A percentile compares a stretch with the other conserved stretches of the same genome.
phyloP scores from a whole-genome alignment of 805 yeast species.

The Spathaspora sp. region DNA sequence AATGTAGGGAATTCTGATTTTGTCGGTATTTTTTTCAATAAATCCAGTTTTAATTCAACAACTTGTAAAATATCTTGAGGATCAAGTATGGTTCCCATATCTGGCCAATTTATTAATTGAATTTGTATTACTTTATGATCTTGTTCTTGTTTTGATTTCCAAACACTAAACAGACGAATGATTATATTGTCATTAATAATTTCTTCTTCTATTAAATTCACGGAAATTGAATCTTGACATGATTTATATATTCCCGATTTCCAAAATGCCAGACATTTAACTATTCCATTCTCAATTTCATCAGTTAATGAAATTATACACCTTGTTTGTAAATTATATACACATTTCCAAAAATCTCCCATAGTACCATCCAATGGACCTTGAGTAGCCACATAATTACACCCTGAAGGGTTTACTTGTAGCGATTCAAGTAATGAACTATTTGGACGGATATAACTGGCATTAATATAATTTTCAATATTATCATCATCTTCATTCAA shows the following conservation, averaged over 20 bases:
- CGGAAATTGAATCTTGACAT: conserved; percentile 20
- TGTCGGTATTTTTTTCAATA: conserved; percentile 7
- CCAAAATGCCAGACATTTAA: conserved; percentile 83
- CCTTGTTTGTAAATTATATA: conserved; percentile 58
- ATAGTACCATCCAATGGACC: conserved; percentile 79
- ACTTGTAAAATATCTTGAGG: conserved; percentile 53
- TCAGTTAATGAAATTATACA: conserved; percentile 74
- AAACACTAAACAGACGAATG: conserved; percentile 45
- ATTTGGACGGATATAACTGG: conserved; percentile 54
- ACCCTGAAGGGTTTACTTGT: conserved; percentile 2
- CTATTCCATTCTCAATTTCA: conserved; percentile 70
- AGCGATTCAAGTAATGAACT: conserved; percentile 7
- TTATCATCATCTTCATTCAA: conserved; percentile 27
- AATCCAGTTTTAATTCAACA: conserved; percentile 26
- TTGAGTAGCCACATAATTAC: conserved; percentile 70
- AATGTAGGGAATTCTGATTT: conserved; percentile 46
- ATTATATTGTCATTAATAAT: conserved; percentile 14
- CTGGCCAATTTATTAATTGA: conserved; percentile 83
- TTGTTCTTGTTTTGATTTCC: conserved; percentile 9
- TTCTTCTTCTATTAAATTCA: conserved; percentile 20
- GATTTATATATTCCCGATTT: conserved; percentile 48
- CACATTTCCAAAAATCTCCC: conserved; percentile 82
- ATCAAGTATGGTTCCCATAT: conserved; percentile 61
- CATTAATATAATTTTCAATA: conserved; percentile 71
- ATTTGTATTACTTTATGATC: conserved; percentile 56